A percentile compares a stretch with the other conserved stretches of the same genome.
These are phyloP conservation scores for Alternaria solani DNA, from an alignment of 2,329 filamentous ascomycete species.

Conservation along the genomic window DNA sequence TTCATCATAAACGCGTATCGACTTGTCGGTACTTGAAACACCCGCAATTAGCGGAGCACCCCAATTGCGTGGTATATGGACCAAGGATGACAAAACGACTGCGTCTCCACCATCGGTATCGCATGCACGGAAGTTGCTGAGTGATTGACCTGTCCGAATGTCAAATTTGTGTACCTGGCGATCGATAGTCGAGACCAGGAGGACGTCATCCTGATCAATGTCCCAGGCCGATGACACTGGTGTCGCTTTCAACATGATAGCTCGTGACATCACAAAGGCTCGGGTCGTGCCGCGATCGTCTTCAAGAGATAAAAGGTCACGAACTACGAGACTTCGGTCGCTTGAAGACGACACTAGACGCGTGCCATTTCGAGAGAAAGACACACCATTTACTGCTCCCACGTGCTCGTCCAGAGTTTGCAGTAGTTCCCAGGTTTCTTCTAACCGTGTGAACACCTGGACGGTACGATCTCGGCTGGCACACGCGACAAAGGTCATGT, in stretches of 20 bases:
- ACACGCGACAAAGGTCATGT: constrained; percentile 75
- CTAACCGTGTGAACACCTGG: constrained; percentile 77
- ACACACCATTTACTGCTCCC: constrained; percentile 79
- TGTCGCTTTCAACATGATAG: constrained; percentile 84
- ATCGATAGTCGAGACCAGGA: constrained; percentile 70
- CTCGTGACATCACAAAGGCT: constrained; percentile 78
- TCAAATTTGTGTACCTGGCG: constrained; percentile 67
- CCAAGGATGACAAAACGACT: constrained; percentile 82
- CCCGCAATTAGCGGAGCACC: constrained; percentile 77
- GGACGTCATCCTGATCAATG: constrained; percentile 64
- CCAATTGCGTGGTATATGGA: constrained; percentile 65
- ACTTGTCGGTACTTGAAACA: constrained; percentile 95
- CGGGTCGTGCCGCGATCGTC: constrained; percentile 65
- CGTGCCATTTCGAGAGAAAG: constrained; percentile 75
- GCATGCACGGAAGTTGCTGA: constrained; percentile 80
- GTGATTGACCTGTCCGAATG: constrained; percentile 71
- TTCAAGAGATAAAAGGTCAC: constrained; percentile 77
- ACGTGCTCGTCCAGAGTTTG: constrained; percentile 94
- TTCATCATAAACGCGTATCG: constrained; percentile 87
- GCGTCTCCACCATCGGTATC: constrained; percentile 83
- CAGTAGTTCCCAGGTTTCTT: constrained; percentile 73
- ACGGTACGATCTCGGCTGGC: constrained; percentile 85
- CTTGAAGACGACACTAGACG: constrained; percentile 81
- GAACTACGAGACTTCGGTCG: constrained; percentile 84
- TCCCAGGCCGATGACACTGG: constrained; percentile 83